A percentile compares a stretch with the other conserved stretches of the same genome.
phyloP scores from a whole-genome alignment of 257 asterid species.

The Gardenia jasminoides region DNA sequence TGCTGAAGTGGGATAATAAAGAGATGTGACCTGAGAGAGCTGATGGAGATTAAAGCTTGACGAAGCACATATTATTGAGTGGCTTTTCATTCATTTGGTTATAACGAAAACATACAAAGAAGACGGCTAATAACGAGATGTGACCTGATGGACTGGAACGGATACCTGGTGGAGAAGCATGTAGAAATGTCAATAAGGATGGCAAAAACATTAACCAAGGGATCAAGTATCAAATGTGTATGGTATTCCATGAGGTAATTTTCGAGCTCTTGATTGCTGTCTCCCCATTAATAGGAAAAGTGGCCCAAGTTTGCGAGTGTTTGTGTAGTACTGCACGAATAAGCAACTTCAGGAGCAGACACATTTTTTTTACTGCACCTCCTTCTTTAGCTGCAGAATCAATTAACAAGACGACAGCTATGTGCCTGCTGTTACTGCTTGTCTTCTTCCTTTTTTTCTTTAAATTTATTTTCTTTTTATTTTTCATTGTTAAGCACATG shows the following conservation, averaged over 20 bases:
- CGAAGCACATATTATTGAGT: background rate
- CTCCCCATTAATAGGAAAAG: background rate
- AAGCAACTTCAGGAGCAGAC: no score
- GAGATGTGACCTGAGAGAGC: constrained; percentile 3
- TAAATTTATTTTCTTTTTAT: no score
- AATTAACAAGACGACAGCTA: background rate
- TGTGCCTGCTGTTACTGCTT: background rate
- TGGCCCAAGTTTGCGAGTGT: background rate
- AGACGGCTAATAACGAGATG: background rate
- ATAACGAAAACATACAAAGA: background rate
- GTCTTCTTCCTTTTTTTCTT: background rate
- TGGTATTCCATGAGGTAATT: background rate
- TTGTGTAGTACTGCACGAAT: background rate
- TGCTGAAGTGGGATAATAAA: background rate
- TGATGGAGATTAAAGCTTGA: background rate
- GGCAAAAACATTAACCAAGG: background rate
- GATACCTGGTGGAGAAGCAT: background rate
- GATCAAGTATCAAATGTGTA: background rate
- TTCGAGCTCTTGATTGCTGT: background rate
- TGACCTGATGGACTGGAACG: background rate
- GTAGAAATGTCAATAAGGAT: background rate
- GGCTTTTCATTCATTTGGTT: background rate
- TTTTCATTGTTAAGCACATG: background rate
- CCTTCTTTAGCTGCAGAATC: background rate
- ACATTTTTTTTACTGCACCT: no score